These are phyloP conservation scores for Lepidium aucheri DNA, from an alignment of 345 rosid genomes.

Conservation along the genomic window DNA sequence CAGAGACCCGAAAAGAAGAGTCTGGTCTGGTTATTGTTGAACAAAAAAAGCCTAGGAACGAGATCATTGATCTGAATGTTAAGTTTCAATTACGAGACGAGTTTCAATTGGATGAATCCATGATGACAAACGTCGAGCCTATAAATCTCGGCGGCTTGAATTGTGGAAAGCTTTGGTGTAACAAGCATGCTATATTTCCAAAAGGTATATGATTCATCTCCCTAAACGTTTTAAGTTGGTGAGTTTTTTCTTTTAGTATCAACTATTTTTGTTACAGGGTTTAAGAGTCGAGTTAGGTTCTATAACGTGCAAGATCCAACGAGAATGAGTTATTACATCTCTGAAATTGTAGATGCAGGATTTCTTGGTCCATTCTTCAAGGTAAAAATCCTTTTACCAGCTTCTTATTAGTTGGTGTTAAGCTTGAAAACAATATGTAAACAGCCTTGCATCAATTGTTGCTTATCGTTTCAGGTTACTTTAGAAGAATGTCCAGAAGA, in stretches of 20 bases:
- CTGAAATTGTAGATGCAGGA: slow-evolving; percentile 70
- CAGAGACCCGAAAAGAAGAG: slow-evolving; percentile 10
- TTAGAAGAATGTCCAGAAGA: slow-evolving; percentile 51
- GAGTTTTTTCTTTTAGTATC: too few species aligned
- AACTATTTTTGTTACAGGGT: slow-evolving; percentile 36
- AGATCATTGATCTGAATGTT: slow-evolving; percentile 38
- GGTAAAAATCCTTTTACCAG: slow-evolving; percentile 30
- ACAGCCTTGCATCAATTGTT: not conserved
- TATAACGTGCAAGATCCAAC: slow-evolving; percentile 47
- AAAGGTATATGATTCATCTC: slow-evolving; percentile 42
- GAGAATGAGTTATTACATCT: slow-evolving; percentile 44
- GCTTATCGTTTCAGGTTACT: slow-evolving; percentile 44
- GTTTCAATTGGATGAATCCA: not conserved
- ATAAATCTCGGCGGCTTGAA: slow-evolving; percentile 43
- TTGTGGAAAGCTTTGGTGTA: slow-evolving; percentile 54
- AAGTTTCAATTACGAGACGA: not conserved
- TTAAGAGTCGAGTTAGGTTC: slow-evolving; percentile 57
- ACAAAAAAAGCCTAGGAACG: slow-evolving; percentile 20
- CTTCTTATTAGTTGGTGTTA: not conserved
- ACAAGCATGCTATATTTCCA: slow-evolving; percentile 51
- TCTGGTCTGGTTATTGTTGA: not conserved
- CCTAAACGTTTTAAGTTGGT: not conserved
- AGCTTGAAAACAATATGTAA: not conserved
- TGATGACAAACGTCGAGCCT: slow-evolving; percentile 28
- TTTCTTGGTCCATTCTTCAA: slow-evolving; percentile 68